Percentiles rank a stretch among this genome's conserved stretches.
Evolutionary conservation across 306 rosid species (phyloP).

Genomic region (Fagus crenata): DNA sequence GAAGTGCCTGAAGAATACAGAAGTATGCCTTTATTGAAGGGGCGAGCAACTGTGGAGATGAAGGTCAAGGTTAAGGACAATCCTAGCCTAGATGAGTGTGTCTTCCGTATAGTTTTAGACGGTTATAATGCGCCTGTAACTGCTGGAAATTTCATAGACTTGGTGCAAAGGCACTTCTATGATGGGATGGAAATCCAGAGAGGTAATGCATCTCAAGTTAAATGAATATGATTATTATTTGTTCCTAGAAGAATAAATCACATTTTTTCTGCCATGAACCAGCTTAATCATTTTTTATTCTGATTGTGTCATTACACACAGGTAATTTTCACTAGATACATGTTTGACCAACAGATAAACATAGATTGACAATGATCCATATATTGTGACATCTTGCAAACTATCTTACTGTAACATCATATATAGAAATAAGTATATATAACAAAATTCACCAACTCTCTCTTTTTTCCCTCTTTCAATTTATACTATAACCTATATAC

Average conservation of each 20-base stretch:
- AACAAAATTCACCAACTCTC: neutral
- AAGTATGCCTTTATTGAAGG: slow-evolving; percentile 83
- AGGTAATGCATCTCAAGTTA: slow-evolving; percentile 52
- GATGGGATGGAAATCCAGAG: slow-evolving; percentile 98
- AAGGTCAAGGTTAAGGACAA: slow-evolving; percentile 98
- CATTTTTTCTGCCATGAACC: neutral
- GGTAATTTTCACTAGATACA: slow-evolving; percentile 12
- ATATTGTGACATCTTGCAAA: neutral
- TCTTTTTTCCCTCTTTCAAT: neutral
- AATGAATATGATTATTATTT: slow-evolving; percentile 16
- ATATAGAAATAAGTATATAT: neutral
- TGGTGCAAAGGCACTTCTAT: slow-evolving; percentile 90
- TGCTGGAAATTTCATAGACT: slow-evolving; percentile 88
- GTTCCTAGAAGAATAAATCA: slow-evolving; percentile 20
- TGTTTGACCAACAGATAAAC: slow-evolving; percentile 7
- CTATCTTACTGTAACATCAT: neutral
- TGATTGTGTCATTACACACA: slow-evolving; percentile 24
- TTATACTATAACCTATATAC: neutral
- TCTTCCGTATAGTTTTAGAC: slow-evolving; percentile 88
- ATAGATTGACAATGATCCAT: neutral
- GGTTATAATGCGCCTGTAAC: slow-evolving; percentile 96
- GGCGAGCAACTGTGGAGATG: slow-evolving; percentile 97
- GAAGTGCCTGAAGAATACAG: slow-evolving; percentile 87
- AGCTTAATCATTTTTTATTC: neutral
- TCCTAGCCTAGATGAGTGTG: slow-evolving; percentile 73